Evolutionary conservation across 176 grass and related monocot genomes (phyloP), one percentile per base, ranked within the genome.

Genomic region (Aechmea fasciata): DNA sequence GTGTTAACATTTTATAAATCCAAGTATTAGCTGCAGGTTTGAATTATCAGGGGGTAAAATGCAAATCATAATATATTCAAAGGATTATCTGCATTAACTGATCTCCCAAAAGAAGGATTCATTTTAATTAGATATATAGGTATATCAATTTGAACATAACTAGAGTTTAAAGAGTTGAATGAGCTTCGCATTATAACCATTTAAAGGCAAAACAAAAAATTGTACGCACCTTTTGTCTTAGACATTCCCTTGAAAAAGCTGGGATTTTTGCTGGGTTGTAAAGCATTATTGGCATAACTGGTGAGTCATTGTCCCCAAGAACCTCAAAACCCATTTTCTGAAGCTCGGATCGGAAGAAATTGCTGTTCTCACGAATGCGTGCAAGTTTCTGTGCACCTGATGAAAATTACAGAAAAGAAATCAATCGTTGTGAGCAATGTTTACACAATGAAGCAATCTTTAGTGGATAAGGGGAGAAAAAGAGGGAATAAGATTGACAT

Each of bases 321-420:
- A 96, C 91, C 79, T 90, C 87, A 50, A 96, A 90, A 51, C 91
- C 91, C 91, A 96, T 90, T 82, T 90, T 96, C 49, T 87, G 80
- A 66, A 96, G 91, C 68, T 96, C 84, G 49, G 87, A 87, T 64
- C 87, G 78, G 76, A 96, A 96, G 81, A 96, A 90, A 82, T 96
- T 96, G 75, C 91, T 87, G 24, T 96, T 96, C 70, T 96, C 91
- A 51, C 91, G 84, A 22, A 96, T 87, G 33, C 70, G 86, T 52
- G 79, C 84, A 82, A 96, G 87, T 84, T 96, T 96, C 52, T 87
- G 83, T 51, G 91, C 87, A 52, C 91, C 91, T 96, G 70, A 63
- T 50, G 72, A 14, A 76, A 10, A 73, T 79, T 19, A 81, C 13
- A 81, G 69, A 47, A 1, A 71, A 73, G 69, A 49, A 13, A 67